Conservation (phyloP, 2,329 filamentous ascomycete species). For the Paracamarosporium sp. region DNA sequence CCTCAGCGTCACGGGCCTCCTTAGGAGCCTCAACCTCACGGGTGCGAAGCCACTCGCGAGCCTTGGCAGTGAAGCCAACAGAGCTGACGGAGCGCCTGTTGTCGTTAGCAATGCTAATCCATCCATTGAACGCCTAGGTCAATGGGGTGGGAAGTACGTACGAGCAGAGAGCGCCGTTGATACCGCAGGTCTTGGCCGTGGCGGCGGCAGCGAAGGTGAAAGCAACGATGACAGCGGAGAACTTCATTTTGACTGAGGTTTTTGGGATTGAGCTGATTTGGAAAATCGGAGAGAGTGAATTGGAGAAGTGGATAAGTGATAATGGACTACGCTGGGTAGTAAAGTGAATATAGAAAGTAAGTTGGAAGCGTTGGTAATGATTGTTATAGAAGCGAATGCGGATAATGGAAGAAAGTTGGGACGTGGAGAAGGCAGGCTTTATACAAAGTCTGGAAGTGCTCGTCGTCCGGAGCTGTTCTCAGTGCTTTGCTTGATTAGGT, state of each 20-base stretch:
- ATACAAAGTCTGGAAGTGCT: not conserved
- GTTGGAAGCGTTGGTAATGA: not conserved
- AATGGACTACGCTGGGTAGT: slow-evolving; percentile 3
- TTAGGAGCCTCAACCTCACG: not conserved
- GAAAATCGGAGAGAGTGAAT: not conserved
- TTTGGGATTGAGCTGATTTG: not conserved
- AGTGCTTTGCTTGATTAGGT: not conserved
- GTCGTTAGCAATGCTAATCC: not conserved
- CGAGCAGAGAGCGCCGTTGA: slow-evolving; percentile 4
- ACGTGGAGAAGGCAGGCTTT: not conserved
- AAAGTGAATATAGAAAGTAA: not conserved
- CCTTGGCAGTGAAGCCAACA: slow-evolving; percentile 6
- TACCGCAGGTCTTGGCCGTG: slow-evolving; percentile 5
- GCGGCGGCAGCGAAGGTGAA: slow-evolving; percentile 3
- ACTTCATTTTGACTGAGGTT: slow-evolving; percentile 4
- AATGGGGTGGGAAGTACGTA: not conserved
- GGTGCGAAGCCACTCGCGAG: slow-evolving; percentile 7
- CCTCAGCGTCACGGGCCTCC: not conserved
- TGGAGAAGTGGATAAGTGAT: too few species aligned
- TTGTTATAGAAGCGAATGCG: not conserved
- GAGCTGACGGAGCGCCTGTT: slow-evolving; percentile 6
- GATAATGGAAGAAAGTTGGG: not conserved
- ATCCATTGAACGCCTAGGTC: not conserved
- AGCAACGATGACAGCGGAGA: slow-evolving; percentile 5
- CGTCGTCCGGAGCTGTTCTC: not conserved